These are phyloP conservation scores for Moricandia arvensis DNA, from an alignment of 345 rosid species.

Conservation along the genomic window DNA sequence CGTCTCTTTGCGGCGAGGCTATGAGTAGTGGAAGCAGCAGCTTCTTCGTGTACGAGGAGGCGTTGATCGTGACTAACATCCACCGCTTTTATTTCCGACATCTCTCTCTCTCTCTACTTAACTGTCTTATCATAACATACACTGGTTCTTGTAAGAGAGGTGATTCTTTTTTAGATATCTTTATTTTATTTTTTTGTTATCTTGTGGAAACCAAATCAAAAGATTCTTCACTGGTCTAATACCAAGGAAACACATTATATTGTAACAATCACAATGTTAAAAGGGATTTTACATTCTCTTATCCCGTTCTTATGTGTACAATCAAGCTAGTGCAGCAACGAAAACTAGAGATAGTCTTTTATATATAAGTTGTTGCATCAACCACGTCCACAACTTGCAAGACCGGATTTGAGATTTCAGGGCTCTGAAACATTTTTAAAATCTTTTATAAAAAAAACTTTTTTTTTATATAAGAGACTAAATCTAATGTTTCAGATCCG, in stretches of 20 bases:
- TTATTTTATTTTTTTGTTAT: background rate
- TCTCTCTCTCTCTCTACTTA: conserved; percentile 8
- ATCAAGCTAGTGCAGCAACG: too few species aligned
- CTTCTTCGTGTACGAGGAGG: conserved; percentile 37
- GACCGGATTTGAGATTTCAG: too few species aligned
- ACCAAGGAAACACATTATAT: background rate
- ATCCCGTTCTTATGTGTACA: too few species aligned
- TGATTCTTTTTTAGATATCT: background rate
- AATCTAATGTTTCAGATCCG: too few species aligned
- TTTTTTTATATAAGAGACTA: too few species aligned
- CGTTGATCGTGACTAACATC: conserved; percentile 36
- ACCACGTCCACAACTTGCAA: too few species aligned
- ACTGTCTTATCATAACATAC: background rate
- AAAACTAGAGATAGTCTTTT: too few species aligned
- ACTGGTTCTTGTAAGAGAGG: background rate
- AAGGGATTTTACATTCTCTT: too few species aligned
- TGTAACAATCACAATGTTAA: too few species aligned
- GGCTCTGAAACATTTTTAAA: too few species aligned
- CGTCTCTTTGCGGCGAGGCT: conserved; percentile 39
- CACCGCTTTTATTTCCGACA: conserved; percentile 55
- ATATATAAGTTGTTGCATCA: too few species aligned
- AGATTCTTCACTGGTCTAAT: background rate
- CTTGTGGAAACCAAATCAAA: background rate
- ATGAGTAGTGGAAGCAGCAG: conserved; percentile 24
- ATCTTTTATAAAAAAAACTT: too few species aligned